phyloP scores from a whole-genome alignment of 2,329 filamentous ascomycete genomes.

The Pseudogymnoascus sp. region DNA sequence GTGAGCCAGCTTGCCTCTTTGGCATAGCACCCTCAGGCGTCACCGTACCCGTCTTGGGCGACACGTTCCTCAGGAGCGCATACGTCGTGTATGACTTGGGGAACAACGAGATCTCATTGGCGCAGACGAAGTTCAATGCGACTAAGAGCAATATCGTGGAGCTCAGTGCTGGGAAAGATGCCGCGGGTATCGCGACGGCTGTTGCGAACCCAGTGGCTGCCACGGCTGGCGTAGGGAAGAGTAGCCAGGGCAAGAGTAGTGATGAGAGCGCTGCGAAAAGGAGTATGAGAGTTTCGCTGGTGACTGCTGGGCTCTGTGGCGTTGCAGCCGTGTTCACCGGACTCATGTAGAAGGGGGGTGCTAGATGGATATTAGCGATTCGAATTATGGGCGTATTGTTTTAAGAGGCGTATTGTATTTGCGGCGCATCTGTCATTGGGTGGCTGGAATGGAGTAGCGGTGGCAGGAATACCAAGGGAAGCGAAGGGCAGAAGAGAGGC shows the following conservation, averaged over 20 bases:
- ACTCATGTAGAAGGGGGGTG: background rate
- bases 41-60: constrained; percentile 57
- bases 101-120: constrained; percentile 64
- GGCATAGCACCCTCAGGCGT: constrained; percentile 53
- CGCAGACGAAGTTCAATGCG: constrained; percentile 56
- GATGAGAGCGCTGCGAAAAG: background rate
- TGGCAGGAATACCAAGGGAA: background rate
- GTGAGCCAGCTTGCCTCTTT: constrained; percentile 54
- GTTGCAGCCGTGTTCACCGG: background rate
- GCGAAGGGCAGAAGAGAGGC: too few species aligned
- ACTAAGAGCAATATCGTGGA: constrained; percentile 44
- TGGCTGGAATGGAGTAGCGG: background rate
- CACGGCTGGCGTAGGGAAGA: constrained; percentile 31
- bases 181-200: constrained; percentile 47
- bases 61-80: constrained; percentile 66
- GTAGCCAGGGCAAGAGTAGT: background rate
- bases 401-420: background rate
- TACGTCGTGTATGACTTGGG: constrained; percentile 69
- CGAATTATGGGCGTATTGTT: background rate
- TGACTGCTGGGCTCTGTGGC: background rate
- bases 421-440: background rate
- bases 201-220: constrained; percentile 44
- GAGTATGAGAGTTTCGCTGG: background rate
- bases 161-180: constrained; percentile 41
- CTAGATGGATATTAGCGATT: background rate